Conservation (phyloP, 1,284 basidiomycete genomes). For the Ustilago sp. region DNA sequence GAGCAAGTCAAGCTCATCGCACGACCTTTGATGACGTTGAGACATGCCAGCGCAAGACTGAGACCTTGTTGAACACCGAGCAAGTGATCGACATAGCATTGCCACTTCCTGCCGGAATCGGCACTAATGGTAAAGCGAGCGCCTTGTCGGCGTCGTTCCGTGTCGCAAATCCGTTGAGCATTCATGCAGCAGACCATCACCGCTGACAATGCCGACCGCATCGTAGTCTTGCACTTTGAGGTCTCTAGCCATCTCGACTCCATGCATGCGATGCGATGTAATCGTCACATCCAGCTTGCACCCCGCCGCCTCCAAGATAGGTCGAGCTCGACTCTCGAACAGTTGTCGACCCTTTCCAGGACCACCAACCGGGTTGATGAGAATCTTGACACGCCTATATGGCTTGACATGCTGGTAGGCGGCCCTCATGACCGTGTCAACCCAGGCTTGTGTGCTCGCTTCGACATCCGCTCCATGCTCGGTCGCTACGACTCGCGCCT, state of each 20-base stretch:
- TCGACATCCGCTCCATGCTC: constrained; percentile 28
- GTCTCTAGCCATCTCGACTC: constrained; percentile 77
- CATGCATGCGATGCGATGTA: constrained; percentile 75
- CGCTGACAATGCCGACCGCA: constrained; percentile 84
- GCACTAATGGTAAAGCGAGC: constrained; percentile 80
- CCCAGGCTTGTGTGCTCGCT: constrained; percentile 40
- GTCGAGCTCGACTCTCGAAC: constrained; percentile 79
- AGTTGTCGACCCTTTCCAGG: constrained; percentile 79
- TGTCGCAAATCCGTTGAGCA: constrained; percentile 89
- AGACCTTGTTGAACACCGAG: constrained; percentile 70
- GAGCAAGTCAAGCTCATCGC: constrained; percentile 82
- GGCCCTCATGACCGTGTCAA: constrained; percentile 36
- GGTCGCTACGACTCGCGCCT: constrained; percentile 40
- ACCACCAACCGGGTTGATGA: constrained; percentile 91
- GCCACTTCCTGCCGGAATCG: constrained; percentile 88
- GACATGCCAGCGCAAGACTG: constrained; percentile 73
- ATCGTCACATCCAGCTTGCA: constrained; percentile 77
- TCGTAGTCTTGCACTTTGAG: constrained; percentile 75
- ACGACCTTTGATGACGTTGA: constrained; percentile 88
- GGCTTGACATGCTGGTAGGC: constrained; percentile 49
- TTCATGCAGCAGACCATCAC: constrained; percentile 91
- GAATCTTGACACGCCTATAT: constrained; percentile 70
- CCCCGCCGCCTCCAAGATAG: constrained; percentile 82
- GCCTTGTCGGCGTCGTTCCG: constrained; percentile 79
- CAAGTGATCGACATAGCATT: constrained; percentile 82